These are phyloP conservation scores for Aspergillus asperescens DNA, from an alignment of 495 filamentous ascomycete species.

Conservation along the genomic window DNA sequence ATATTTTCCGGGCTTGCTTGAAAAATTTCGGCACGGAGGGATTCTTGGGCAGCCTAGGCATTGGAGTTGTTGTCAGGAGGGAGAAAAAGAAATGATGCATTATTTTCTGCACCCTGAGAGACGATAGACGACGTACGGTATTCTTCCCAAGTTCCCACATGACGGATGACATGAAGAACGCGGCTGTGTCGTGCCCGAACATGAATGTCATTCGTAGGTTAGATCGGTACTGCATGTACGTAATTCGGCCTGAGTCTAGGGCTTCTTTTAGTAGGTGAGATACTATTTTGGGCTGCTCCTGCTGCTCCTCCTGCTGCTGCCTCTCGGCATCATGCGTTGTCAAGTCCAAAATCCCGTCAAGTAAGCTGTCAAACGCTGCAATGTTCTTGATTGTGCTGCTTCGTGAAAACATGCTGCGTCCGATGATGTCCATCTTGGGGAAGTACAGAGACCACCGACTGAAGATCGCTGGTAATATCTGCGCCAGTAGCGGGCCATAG, in stretches of 20 bases:
- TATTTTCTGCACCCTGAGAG: too few species aligned
- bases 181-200: constrained; percentile 32
- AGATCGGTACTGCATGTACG: constrained; percentile 28
- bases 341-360: constrained; percentile 21
- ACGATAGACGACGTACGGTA: not conserved
- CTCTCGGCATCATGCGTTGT: not conserved
- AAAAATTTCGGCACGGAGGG: not conserved
- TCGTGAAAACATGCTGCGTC: constrained; percentile 23
- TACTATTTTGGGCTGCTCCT: not conserved
- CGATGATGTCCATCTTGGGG: constrained; percentile 31
- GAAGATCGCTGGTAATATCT: constrained; percentile 28
- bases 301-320: not conserved
- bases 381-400: constrained; percentile 24
- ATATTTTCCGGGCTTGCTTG: constrained; percentile 19
- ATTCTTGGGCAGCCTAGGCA: not conserved
- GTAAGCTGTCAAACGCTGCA: constrained; percentile 26
- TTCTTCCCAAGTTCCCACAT: constrained; percentile 29
- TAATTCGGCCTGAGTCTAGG: constrained; percentile 19
- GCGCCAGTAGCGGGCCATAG: constrained; percentile 1
- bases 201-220: constrained; percentile 35
- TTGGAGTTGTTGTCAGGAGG: too few species aligned
- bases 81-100: too few species aligned
- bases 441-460: constrained; percentile 39
- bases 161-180: constrained; percentile 29
- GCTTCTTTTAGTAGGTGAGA: constrained; percentile 11